Percentiles rank a stretch among this genome's conserved stretches.
phyloP scores from a whole-genome alignment of 192 early-diverging fungal genomes.

The Coemansia sp. region DNA sequence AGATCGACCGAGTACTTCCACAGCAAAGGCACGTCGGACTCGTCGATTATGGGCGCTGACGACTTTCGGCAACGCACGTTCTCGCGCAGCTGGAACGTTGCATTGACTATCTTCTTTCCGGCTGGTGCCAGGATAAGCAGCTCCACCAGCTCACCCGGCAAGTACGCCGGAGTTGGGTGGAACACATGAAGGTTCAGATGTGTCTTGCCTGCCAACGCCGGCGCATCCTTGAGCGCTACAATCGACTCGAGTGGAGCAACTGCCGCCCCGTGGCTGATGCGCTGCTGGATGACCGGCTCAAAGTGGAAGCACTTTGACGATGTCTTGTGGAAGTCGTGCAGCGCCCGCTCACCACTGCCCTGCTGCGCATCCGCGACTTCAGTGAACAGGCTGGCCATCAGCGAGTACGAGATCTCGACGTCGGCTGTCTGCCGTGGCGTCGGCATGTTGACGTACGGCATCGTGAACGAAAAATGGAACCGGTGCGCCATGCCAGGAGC shows the following conservation, averaged over 20 bases:
- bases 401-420: conserved; percentile 48
- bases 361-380: conserved; percentile 31
- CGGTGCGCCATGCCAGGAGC: conserved; percentile 38
- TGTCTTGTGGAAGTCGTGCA: conserved; percentile 45
- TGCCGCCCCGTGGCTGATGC: conserved; percentile 15
- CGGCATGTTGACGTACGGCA: conserved; percentile 54
- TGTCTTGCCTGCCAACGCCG: conserved; percentile 21
- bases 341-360: conserved; percentile 25
- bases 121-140: conserved; percentile 42
- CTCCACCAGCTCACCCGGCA: conserved; percentile 48
- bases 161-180: conserved; percentile 35
- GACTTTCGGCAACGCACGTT: conserved; percentile 52
- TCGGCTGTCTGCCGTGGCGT: conserved; percentile 52
- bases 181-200: conserved; percentile 46
- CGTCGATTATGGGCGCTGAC: conserved; percentile 53
- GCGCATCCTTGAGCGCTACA: conserved; percentile 35
- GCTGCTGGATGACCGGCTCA: conserved; percentile 46
- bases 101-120: conserved; percentile 36
- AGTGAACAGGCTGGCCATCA: conserved; percentile 41
- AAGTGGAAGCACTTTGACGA: conserved; percentile 36
- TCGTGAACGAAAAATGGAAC: conserved; percentile 54
- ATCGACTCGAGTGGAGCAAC: conserved; percentile 29
- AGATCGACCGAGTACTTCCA: conserved; percentile 50
- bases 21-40: conserved; percentile 50
- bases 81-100: conserved; percentile 43